These are phyloP conservation scores for Athelia sp. DNA, from an alignment of 1,284 basidiomycete genomes.

Conservation along the genomic window DNA sequence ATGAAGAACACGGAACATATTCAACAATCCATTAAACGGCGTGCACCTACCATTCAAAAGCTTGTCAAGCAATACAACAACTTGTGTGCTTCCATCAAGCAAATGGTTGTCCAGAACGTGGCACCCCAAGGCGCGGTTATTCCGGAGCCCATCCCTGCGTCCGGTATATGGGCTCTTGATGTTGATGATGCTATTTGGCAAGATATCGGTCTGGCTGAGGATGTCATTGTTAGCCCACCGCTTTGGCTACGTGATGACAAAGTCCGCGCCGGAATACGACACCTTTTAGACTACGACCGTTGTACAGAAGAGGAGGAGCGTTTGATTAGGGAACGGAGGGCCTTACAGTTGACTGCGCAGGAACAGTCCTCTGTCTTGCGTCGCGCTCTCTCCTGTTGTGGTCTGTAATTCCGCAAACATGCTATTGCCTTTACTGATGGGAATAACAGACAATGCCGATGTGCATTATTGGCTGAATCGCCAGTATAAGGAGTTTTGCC, in stretches of 20 bases:
- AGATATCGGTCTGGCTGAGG: constrained; percentile 19
- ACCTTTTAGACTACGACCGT: constrained; percentile 2
- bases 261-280: no score
- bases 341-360: no score
- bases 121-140: constrained; percentile 11
- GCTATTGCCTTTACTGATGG: no score
- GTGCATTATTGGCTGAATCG: no score
- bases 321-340: neutral
- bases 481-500: no score
- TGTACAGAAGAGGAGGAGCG: constrained; percentile 7
- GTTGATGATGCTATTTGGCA: constrained; percentile 26
- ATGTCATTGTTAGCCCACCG: neutral
- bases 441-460: no score
- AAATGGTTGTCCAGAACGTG: constrained; percentile 3
- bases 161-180: constrained; percentile 18
- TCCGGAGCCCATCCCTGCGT: constrained; percentile 7
- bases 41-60: constrained; percentile 10
- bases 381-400: no score
- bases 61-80: constrained; percentile 12
- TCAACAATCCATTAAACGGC: neutral
- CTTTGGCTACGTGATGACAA: no score
- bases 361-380: no score
- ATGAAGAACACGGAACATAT: constrained; percentile 1
- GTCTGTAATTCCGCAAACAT: no score
- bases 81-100: constrained; percentile 5